Percentiles rank a stretch among this genome's conserved stretches.
phyloP scores from a whole-genome alignment of 805 yeast genomes.

The Candida chauliodis region DNA sequence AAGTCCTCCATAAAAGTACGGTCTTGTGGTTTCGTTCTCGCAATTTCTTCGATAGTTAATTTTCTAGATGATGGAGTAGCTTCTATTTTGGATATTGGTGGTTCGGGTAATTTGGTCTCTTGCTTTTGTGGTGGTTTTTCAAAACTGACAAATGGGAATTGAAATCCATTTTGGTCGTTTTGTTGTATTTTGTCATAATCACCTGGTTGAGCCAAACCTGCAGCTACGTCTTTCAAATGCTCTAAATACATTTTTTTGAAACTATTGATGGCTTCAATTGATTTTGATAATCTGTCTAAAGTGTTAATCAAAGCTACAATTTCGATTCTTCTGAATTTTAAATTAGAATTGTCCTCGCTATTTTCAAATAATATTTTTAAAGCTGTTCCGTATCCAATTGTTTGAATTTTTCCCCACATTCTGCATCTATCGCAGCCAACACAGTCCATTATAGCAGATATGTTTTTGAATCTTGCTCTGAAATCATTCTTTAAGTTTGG shows the following conservation, averaged over 20 bases:
- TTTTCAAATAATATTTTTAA: slow-evolving; percentile 74
- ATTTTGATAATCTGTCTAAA: slow-evolving; percentile 85
- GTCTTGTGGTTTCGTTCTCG: slow-evolving; percentile 5
- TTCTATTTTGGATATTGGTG: not conserved
- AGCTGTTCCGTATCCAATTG: slow-evolving; percentile 97
- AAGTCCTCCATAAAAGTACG: slow-evolving; percentile 39
- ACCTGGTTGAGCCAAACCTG: slow-evolving; percentile 38
- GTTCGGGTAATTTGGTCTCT: not conserved
- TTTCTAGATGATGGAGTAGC: not conserved
- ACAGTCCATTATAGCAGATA: slow-evolving; percentile 93
- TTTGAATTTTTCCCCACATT: slow-evolving; percentile 97
- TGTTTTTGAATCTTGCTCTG: slow-evolving; percentile 79
- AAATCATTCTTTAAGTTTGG: slow-evolving; percentile 77
- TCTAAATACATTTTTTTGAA: slow-evolving; percentile 57
- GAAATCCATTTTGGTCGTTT: slow-evolving; percentile 25
- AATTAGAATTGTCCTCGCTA: slow-evolving; percentile 49
- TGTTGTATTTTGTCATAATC: slow-evolving; percentile 31
- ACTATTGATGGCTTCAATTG: slow-evolving; percentile 67
- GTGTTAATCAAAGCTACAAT: slow-evolving; percentile 89
- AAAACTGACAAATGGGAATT: slow-evolving; percentile 31
- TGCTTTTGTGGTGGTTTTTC: slow-evolving; percentile 1
- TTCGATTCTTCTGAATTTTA: slow-evolving; percentile 71
- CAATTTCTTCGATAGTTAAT: slow-evolving; percentile 5
- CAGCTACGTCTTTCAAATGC: slow-evolving; percentile 38
- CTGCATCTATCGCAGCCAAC: slow-evolving; percentile 98